These are phyloP conservation scores for Boletales sp. DNA, from an alignment of 768 basidiomycete genomes.

Conservation along the genomic window DNA sequence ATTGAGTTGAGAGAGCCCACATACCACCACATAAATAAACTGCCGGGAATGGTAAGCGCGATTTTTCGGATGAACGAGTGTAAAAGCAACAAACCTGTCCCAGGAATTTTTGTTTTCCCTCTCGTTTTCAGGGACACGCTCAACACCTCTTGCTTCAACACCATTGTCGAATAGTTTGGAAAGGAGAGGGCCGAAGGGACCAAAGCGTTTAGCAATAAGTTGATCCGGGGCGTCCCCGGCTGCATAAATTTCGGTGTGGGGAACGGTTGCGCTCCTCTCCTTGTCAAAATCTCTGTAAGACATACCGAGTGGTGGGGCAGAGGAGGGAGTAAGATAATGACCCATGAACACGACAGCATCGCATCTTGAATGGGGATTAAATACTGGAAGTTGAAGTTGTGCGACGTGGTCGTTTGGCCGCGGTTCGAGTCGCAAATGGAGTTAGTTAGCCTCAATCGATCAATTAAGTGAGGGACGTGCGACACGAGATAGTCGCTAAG, in stretches of 20 bases:
- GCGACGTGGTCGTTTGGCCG: no score
- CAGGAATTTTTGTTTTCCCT: constrained; percentile 41
- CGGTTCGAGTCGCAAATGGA: no score
- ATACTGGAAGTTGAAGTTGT: no score
- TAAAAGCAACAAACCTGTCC: constrained; percentile 36
- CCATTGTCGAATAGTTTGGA: constrained; percentile 43
- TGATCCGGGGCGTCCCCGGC: constrained; percentile 27
- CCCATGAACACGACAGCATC: no score
- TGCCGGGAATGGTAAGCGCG: constrained; percentile 8
- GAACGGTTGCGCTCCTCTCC: constrained; percentile 14
- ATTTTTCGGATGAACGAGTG: background rate
- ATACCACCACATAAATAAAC: constrained; percentile 46
- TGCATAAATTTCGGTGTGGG: background rate
- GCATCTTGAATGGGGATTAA: no score
- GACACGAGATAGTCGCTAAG: no score
- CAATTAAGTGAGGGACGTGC: no score
- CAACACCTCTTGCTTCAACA: constrained; percentile 55
- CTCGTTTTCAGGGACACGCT: constrained; percentile 50
- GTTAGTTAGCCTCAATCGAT: no score
- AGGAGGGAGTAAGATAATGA: no score
- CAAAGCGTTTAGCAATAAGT: constrained; percentile 30
- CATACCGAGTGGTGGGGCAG: constrained; percentile 2
- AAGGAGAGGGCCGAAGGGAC: constrained; percentile 29
- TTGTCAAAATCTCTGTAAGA: constrained; percentile 11
- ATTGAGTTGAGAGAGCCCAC: background rate